Evolutionary conservation across 2,329 filamentous ascomycete genomes (phyloP).

Genomic region (Nannizzia gypsea): DNA sequence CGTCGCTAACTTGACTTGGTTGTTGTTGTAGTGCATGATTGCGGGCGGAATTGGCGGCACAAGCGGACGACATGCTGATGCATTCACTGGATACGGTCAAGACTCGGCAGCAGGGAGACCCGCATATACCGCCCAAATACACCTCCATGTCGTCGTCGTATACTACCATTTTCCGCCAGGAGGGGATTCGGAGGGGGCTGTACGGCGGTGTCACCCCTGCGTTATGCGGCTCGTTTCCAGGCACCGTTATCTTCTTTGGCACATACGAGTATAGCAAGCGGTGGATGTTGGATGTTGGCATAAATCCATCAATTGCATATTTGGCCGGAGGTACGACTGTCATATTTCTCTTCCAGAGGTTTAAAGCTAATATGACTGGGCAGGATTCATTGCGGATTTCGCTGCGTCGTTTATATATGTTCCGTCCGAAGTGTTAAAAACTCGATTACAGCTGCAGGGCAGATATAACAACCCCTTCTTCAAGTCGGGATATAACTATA

Average conservation of each 20-base stretch:
- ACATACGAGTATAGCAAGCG: slow-evolving; percentile 94
- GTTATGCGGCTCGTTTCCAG: slow-evolving; percentile 81
- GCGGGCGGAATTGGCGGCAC: slow-evolving; percentile 87
- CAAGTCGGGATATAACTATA: slow-evolving; percentile 91
- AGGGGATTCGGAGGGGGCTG: slow-evolving; percentile 71
- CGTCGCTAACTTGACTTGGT: background rate
- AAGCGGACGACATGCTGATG: slow-evolving; percentile 94
- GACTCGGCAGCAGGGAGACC: slow-evolving; percentile 92
- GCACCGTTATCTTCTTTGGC: slow-evolving; percentile 90
- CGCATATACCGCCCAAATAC: slow-evolving; percentile 85
- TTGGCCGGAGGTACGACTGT: slow-evolving; percentile 59
- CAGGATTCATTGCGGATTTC: slow-evolving; percentile 84
- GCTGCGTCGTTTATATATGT: slow-evolving; percentile 90
- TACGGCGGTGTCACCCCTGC: slow-evolving; percentile 93
- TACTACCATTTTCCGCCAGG: slow-evolving; percentile 82
- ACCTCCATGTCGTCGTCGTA: slow-evolving; percentile 83
- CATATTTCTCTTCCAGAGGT: background rate
- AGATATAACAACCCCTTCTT: slow-evolving; percentile 93
- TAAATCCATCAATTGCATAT: slow-evolving; percentile 76
- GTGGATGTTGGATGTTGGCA: slow-evolving; percentile 68
- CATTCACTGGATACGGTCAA: slow-evolving; percentile 98
- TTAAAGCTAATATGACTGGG: background rate
- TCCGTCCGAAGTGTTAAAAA: slow-evolving; percentile 94
- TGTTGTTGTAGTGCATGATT: slow-evolving; percentile 63
- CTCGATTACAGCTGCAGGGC: slow-evolving; percentile 87